Base-by-base conservation (phyloP, 352 stramenopile species). In the Phytophthora megakarya region DNA sequence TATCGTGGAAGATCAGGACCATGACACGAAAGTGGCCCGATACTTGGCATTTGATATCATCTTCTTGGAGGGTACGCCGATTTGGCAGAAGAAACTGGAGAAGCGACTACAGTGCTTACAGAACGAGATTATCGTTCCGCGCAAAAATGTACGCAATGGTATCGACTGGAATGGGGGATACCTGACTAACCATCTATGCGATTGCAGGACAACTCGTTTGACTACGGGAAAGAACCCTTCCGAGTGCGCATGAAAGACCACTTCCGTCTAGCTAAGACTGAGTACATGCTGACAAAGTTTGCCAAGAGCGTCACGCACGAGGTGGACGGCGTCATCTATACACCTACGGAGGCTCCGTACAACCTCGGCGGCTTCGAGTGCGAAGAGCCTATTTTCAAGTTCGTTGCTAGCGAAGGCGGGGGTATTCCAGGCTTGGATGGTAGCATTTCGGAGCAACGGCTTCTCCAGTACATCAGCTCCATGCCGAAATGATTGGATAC, bases 211-310 rank as follows among this genome's bases (percentile, higher is more conserved):
- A 76, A 82, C 33, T 80, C 74, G 22, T 92, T 90, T 53, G 83
- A 93, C 62, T 92, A 91, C 58, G 42, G 65, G 30, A 82, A 76
- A n/a, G 88, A 96, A 63, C 85, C 88, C 3, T 96, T 96, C 68
- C 84, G 88, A 19, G 84, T 96, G 37, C 86, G 88, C 45, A 96
- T 96, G 88, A 95, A 95, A 65, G 88, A 96, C 46, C 88, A 96
- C 61, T 96, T 95, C 61, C 85, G 86, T 55, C 60, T 96, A 42
- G 81, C 73, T 5, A 96, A 95, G 76, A 93, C 88, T 33, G 84
- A 95, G 70, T 93, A 89, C 54, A 63, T 95, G 75, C 58, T 96
- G 57, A 81, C 82, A 53, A 95, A 92, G 63, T 96, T 96, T 45
- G 81, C 91, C n/a, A 79, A 87, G 52, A 89, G 82, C 37, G 84